These are phyloP conservation scores for Linderina pennispora DNA, from an alignment of 192 early-diverging fungal genomes.

Conservation along the genomic window DNA sequence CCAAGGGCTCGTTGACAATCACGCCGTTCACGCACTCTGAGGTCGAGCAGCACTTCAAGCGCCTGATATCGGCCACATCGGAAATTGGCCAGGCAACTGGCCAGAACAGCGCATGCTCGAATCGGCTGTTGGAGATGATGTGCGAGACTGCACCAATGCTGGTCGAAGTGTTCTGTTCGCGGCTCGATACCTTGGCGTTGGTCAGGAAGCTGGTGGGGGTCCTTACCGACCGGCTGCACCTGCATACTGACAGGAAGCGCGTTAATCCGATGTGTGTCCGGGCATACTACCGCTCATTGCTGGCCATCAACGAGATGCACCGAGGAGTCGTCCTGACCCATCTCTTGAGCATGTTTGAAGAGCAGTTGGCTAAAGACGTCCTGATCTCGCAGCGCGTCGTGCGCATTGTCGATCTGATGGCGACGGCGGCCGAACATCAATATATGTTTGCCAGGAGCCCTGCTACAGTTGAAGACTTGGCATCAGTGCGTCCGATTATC, in stretches of 20 bases:
- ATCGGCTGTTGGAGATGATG: slow-evolving; percentile 3
- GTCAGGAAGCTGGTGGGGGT: slow-evolving; percentile 5
- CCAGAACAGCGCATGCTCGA: too few relatives aligned
- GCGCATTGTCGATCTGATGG: slow-evolving; percentile 18
- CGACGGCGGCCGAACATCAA: slow-evolving; percentile 6
- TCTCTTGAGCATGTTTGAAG: slow-evolving; percentile 4
- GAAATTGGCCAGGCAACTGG: too few relatives aligned
- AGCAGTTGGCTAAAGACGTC: background rate
- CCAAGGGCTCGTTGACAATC: slow-evolving; percentile 20
- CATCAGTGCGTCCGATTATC: slow-evolving; percentile 6
- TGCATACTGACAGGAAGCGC: background rate
- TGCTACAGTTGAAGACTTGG: background rate
- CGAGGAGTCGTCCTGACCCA: slow-evolving; percentile 12
- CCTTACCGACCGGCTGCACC: slow-evolving; percentile 24
- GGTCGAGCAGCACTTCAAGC: slow-evolving; percentile 1
- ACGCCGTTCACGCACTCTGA: slow-evolving; percentile 2
- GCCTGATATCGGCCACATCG: slow-evolving; percentile 1
- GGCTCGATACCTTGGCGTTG: slow-evolving; percentile 9
- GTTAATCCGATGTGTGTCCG: too few relatives aligned
- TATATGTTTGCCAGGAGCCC: background rate
- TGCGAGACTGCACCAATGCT: slow-evolving; percentile 29
- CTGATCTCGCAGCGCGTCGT: background rate
- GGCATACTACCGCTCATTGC: slow-evolving; percentile 25
- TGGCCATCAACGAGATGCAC: slow-evolving; percentile 20
- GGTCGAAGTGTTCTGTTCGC: slow-evolving; percentile 17